Base-by-base conservation (phyloP, 192 early-diverging fungal species). In the Haplosporangium gracile region DNA sequence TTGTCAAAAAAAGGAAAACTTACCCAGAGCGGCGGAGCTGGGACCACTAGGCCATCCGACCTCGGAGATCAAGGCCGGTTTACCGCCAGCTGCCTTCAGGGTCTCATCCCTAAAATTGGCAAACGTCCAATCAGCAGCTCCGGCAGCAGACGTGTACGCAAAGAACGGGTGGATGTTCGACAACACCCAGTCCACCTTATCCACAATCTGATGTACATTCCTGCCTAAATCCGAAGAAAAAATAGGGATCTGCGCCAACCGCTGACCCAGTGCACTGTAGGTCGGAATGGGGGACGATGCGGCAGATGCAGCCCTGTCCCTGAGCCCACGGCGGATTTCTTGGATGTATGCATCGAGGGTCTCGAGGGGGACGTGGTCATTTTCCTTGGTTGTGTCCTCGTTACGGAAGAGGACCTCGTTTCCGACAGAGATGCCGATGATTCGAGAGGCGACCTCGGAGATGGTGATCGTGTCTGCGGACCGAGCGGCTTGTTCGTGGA, bases 101-200 rank as follows among this genome's bases (percentile, higher is more conserved):
- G 91, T 86, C 72, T 92, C 78, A 39, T 89, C 77, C 57, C 90
- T 81, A 53, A 88, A 89, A 78, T 93, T 92, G n/a, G 82, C 68
- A 68, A 93, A 90, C 26, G 92, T 82, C 89, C 91, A 93, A 80
- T 78, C 74, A 53, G 91, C 89, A 11, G 92, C 92, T 4, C 80
- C 55, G 10, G 88, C 68, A 18, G 90, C 90, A 42, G 74, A 43
- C 26, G 84, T 85, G 73, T 92, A 91, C 49, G 91, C 93, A 91
- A 93, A 95, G 91, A 93, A 95, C 18, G 94, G 93, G 86, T 94
- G 93, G 20, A 92, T 92, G 72, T 95, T 93, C 77, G 92, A 92
- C 82, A 92, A 90, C 39, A 93, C 89, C 72, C 88, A 88, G 72
- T 95, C 94, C 10, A 91, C 91, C 26, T 91, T 88, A 18, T 90